phyloP scores from a whole-genome alignment of 257 asterid genomes.

The Przewalskia tangutica region DNA sequence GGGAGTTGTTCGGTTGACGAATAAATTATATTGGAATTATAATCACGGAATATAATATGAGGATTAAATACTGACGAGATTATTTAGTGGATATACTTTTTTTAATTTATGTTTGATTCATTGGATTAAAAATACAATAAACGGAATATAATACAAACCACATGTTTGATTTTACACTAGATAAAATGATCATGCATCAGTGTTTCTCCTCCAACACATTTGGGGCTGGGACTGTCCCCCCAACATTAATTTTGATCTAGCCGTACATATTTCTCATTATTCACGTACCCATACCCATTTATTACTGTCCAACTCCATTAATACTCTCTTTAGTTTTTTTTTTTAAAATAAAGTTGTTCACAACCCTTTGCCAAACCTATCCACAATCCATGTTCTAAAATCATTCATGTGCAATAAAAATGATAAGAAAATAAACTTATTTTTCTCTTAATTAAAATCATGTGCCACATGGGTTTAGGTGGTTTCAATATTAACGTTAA shows the following conservation, averaged over 20 bases:
- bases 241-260: not conserved
- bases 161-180: too few relatives aligned
- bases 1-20: too few relatives aligned
- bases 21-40: too few relatives aligned
- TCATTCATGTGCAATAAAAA: too few relatives aligned
- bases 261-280: slow-evolving; percentile 15
- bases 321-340: not conserved
- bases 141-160: too few relatives aligned
- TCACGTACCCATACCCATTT: too few relatives aligned
- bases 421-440: not conserved
- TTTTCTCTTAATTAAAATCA: not conserved
- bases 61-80: too few relatives aligned
- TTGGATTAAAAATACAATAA: too few relatives aligned
- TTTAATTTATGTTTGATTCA: too few relatives aligned
- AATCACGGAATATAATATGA: too few relatives aligned
- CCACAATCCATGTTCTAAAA: not conserved
- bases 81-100: too few relatives aligned
- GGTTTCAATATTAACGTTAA: not conserved
- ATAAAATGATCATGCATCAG: too few relatives aligned
- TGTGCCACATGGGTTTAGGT: slow-evolving; percentile 2
- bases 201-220: not conserved
- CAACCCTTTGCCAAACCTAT: not conserved
- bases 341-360: not conserved
- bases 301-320: not conserved
- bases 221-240: not conserved